phyloP scores from a whole-genome alignment of 495 filamentous ascomycete genomes.

The Lasiosphaeria miniovina region DNA sequence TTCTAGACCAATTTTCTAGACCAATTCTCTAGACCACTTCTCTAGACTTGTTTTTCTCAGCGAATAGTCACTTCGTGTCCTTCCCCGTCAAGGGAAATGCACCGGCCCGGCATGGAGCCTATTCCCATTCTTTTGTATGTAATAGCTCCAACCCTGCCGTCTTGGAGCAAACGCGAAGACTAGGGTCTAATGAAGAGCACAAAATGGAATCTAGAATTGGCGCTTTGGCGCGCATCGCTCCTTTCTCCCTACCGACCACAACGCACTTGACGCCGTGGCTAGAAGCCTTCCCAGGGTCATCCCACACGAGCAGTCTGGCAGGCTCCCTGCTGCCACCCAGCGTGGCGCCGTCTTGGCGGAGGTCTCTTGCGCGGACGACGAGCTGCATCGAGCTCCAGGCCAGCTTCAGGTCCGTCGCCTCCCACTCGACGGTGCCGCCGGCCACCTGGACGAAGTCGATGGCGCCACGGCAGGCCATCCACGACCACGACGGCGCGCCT shows the following conservation, averaged over 20 bases:
- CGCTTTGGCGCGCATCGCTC: background rate
- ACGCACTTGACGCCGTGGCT: constrained; percentile 2
- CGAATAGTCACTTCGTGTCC: background rate
- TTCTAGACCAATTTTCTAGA: too few species aligned
- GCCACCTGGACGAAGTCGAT: constrained; percentile 16
- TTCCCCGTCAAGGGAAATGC: background rate
- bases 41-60: too few species aligned
- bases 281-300: background rate
- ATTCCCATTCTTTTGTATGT: constrained; percentile 1
- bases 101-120: background rate
- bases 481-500: constrained; percentile 23
- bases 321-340: background rate
- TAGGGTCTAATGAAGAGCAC: background rate
- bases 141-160: background rate
- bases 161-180: background rate
- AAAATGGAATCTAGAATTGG: background rate
- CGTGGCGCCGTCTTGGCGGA: background rate
- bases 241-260: constrained; percentile 2
- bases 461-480: constrained; percentile 22
- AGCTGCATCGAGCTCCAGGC: background rate
- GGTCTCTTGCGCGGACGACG: background rate
- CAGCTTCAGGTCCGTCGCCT: background rate
- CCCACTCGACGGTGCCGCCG: constrained; percentile 2
- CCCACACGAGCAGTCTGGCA: background rate
- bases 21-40: too few species aligned